A percentile compares a stretch with the other conserved stretches of the same genome.
Evolutionary conservation across 176 grass and related monocot genomes (phyloP).

Genomic region (Saccharum spontaneum): DNA sequence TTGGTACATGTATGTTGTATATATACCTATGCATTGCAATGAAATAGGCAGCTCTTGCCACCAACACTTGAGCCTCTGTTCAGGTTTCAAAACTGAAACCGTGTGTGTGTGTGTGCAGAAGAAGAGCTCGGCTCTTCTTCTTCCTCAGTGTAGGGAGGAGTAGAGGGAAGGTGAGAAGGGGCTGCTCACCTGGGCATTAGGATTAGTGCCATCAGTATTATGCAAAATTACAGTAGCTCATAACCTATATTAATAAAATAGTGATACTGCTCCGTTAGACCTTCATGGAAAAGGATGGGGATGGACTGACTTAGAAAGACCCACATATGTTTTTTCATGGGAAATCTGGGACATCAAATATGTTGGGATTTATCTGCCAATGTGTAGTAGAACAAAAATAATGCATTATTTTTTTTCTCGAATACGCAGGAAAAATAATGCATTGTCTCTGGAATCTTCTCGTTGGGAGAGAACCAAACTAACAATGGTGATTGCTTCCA

Average conservation of each 20-base stretch:
- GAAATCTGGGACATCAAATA: not conserved
- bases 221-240: not conserved
- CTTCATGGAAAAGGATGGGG: not conserved
- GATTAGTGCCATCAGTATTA: too few relatives aligned
- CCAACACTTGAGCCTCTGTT: too few relatives aligned
- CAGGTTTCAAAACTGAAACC: too few relatives aligned
- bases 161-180: too few relatives aligned
- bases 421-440: not conserved
- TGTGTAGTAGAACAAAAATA: not conserved
- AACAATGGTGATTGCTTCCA: not conserved
- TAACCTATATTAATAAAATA: not conserved
- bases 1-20: too few relatives aligned
- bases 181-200: too few relatives aligned
- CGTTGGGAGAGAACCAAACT: not conserved
- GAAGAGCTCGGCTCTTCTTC: too few relatives aligned
- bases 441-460: not conserved
- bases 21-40: too few relatives aligned
- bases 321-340: not conserved
- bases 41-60: too few relatives aligned
- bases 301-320: not conserved
- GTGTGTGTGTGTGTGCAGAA: too few relatives aligned
- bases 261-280: not conserved
- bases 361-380: not conserved
- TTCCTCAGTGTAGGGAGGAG: too few relatives aligned
- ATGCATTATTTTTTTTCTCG: not conserved